A percentile compares a stretch with the other conserved stretches of the same genome.
phyloP scores from a whole-genome alignment of 2,329 filamentous ascomycete genomes.

The Fusarium sp. region DNA sequence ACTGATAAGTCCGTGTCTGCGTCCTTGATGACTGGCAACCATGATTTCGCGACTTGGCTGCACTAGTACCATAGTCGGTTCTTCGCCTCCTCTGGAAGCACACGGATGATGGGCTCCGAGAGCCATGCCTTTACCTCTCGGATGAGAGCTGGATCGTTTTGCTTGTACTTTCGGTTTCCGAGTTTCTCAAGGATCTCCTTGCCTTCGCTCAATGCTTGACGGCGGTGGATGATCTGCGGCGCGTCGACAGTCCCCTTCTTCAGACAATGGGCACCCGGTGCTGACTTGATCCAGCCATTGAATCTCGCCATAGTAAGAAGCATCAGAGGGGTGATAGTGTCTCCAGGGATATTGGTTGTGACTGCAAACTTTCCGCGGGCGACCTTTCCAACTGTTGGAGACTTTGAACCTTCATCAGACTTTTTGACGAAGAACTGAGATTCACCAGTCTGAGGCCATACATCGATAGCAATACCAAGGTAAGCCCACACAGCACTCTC shows the following conservation, averaged over 20 bases:
- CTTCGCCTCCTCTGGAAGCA: conserved; percentile 7
- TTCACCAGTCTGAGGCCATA: neutral
- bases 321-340: neutral
- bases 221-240: neutral
- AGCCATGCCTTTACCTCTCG: conserved; percentile 3
- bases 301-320: neutral
- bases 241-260: neutral
- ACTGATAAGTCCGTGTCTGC: neutral
- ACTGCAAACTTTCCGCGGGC: neutral
- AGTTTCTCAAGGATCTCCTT: neutral
- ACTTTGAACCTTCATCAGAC: neutral
- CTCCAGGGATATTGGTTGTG: neutral
- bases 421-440: conserved; percentile 1
- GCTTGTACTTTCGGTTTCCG: neutral
- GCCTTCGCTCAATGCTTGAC: neutral
- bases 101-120: neutral
- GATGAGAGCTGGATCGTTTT: neutral
- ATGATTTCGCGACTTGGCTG: neutral
- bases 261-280: neutral
- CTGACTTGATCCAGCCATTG: neutral
- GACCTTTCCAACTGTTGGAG: neutral
- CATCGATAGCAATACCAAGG: neutral
- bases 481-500: neutral
- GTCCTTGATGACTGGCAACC: neutral
- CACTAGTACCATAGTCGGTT: conserved; percentile 10